Conservation (phyloP, 23 red algal species). For the Gracilaria gracilis region DNA sequence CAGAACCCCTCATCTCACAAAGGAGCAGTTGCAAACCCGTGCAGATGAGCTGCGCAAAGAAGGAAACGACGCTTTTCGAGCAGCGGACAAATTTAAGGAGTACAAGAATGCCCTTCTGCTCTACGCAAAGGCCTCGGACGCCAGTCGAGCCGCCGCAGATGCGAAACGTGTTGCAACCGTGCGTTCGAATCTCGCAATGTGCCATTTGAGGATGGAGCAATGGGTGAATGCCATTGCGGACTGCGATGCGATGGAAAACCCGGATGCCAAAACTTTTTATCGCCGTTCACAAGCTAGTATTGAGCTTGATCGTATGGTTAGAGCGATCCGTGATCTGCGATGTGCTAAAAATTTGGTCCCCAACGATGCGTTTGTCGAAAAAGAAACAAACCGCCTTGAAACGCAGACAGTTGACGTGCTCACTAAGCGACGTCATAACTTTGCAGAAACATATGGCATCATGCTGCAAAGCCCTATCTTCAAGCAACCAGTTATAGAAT, state of each 20-base stretch:
- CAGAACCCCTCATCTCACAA: not conserved
- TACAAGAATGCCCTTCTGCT: conserved; percentile 19
- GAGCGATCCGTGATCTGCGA: conserved; percentile 37
- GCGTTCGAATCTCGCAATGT: conserved; percentile 51
- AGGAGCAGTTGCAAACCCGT: not conserved
- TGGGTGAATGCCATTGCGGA: conserved; percentile 46
- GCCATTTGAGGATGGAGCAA: conserved; percentile 12
- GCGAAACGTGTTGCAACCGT: not conserved
- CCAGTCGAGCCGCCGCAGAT: conserved; percentile 7
- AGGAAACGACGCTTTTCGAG: conserved; percentile 48
- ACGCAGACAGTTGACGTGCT: conserved; percentile 12
- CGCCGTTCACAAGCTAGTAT: conserved; percentile 36
- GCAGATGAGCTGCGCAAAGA: conserved; percentile 32
- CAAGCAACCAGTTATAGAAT: conserved; percentile 33
- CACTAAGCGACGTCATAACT: conserved; percentile 33
- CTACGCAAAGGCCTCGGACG: conserved; percentile 51
- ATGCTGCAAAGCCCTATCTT: conserved; percentile 40
- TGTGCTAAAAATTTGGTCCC: conserved; percentile 26
- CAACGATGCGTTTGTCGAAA: conserved; percentile 21
- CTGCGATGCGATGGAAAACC: conserved; percentile 33
- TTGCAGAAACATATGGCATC: conserved; percentile 57
- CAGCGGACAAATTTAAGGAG: conserved; percentile 31
- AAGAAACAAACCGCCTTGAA: conserved; percentile 12
- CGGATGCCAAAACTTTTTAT: conserved; percentile 40
- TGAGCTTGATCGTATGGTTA: conserved; percentile 29